Percentiles rank a stretch among this genome's conserved stretches.
phyloP scores from a whole-genome alignment of 768 basidiomycete species.

The Wakefieldia striispora region DNA sequence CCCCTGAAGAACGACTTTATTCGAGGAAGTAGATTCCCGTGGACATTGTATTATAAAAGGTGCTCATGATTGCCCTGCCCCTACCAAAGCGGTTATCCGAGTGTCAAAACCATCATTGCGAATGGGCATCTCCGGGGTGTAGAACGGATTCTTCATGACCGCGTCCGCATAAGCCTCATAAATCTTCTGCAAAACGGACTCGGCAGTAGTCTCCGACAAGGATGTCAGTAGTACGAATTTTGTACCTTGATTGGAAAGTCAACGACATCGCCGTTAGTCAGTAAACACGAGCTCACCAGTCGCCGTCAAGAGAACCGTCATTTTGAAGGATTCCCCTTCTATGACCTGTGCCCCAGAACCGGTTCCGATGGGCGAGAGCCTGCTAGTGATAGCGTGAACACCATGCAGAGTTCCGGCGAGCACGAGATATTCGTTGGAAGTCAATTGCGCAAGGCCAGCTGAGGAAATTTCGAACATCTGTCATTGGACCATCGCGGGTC shows the following conservation, averaged over 20 bases:
- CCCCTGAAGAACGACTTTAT: no score
- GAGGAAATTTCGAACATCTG: conserved; percentile 3
- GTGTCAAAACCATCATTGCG: conserved; percentile 86
- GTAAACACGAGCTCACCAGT: conserved; percentile 58
- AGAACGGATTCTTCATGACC: conserved; percentile 99
- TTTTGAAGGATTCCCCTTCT: conserved; percentile 93
- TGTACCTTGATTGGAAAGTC: conserved; percentile 56
- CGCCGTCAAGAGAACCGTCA: conserved; percentile 84
- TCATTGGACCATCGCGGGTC: neutral
- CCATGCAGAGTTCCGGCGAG: conserved; percentile 96
- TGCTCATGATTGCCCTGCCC: conserved; percentile 32
- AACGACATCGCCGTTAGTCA: neutral
- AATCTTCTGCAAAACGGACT: conserved; percentile 71
- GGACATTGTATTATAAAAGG: neutral
- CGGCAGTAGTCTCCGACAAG: conserved; percentile 67
- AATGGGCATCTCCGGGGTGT: conserved; percentile 99
- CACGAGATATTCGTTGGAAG: conserved; percentile 93
- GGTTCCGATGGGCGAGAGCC: conserved; percentile 76
- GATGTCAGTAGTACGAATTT: conserved; percentile 95
- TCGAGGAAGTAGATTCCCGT: neutral
- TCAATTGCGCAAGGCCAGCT: conserved; percentile 91
- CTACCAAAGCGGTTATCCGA: conserved; percentile 61
- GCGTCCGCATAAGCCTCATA: conserved; percentile 94
- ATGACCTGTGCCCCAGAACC: conserved; percentile 94
- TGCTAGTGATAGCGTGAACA: conserved; percentile 96